Evolutionary conservation across 2,329 filamentous ascomycete species (phyloP), one percentile per base, ranked within the genome.

Genomic region (Fusarium multiceps): DNA sequence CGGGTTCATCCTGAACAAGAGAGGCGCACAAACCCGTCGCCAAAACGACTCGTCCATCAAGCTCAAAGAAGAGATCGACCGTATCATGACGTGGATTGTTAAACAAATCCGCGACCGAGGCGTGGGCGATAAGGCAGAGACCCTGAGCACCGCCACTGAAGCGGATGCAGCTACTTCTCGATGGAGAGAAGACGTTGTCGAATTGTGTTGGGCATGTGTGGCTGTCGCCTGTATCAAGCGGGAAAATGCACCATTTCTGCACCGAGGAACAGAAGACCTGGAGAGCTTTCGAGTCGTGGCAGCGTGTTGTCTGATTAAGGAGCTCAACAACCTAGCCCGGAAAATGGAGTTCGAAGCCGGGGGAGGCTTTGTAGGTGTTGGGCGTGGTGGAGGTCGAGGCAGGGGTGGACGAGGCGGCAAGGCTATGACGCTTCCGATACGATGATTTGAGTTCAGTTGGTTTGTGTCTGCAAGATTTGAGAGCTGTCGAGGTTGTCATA

Each of bases 1-100:
- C 25, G 87, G 86, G 11, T 82, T 80, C n/a, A 83, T 88, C n/a
- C 76, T 87, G 42, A 87, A 85, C 75, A 85, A 82, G 64, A 77
- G 75, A 0, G 86, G 86, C 0, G 69, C 78, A 1, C 86, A 86
- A 74, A 86, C 82, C 1, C 78, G 78, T 12, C 82, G 84, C 4
- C 85, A 88, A 68, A 82, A 85, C 4, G 86, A 88, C 48, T 79
- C 80, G 3, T 87, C 86, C 3, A 77, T 82, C 48, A 84, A 84
- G 69, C 80, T 88, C 21, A 84, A 82, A 55, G 85, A 87, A 16
- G 84, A 85, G 49, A 87, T 84, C 49, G 83, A 86, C 45, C 80
- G 82, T 11, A 80, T 85, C 45, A 78, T 82, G 16, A 75, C 78
- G 4, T 84, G 80, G 78, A 78, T 82, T 12, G 78, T 80, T 21